Evolutionary conservation across 106 monocot genomes (phyloP).

Genomic region (Agapanthus africanus): DNA sequence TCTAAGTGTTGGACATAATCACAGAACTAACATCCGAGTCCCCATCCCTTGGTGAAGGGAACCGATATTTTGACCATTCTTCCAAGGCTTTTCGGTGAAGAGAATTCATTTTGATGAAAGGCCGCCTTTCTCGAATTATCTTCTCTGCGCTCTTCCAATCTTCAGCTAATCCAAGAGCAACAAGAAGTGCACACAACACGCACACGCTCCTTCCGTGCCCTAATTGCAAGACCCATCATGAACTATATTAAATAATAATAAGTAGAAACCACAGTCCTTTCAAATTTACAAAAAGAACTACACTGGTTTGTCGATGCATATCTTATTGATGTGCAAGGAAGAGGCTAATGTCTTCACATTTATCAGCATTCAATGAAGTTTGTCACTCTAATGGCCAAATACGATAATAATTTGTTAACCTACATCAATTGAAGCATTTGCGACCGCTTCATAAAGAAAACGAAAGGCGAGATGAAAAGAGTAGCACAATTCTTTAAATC

Average conservation of each 20-base stretch:
- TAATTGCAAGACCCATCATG: conserved; percentile 24
- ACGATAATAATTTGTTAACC: too few relatives aligned
- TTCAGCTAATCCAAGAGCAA: conserved; percentile 60
- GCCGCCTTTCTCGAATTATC: conserved; percentile 69
- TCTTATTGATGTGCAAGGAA: too few relatives aligned
- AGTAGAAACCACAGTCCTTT: background rate
- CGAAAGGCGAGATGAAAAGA: background rate
- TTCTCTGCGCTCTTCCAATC: conserved; percentile 92
- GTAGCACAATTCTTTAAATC: too few relatives aligned
- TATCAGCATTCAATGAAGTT: background rate
- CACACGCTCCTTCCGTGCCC: conserved; percentile 93
- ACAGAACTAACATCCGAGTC: conserved; percentile 35
- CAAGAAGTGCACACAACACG: conserved; percentile 80
- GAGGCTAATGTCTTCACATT: too few relatives aligned
- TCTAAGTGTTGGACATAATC: conserved; percentile 18
- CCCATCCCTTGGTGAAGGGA: conserved; percentile 29
- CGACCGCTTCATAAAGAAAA: background rate
- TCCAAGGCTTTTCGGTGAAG: conserved; percentile 75
- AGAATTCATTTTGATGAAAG: conserved; percentile 66
- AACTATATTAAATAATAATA: background rate
- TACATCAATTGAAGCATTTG: too few relatives aligned
- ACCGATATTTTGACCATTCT: conserved; percentile 77
- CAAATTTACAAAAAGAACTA: background rate
- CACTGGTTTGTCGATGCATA: background rate
- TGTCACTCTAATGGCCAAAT: background rate